Evolutionary conservation across 805 yeast species (phyloP), one percentile per base, ranked within the genome.

Genomic region (Peterozyma xylosa): DNA sequence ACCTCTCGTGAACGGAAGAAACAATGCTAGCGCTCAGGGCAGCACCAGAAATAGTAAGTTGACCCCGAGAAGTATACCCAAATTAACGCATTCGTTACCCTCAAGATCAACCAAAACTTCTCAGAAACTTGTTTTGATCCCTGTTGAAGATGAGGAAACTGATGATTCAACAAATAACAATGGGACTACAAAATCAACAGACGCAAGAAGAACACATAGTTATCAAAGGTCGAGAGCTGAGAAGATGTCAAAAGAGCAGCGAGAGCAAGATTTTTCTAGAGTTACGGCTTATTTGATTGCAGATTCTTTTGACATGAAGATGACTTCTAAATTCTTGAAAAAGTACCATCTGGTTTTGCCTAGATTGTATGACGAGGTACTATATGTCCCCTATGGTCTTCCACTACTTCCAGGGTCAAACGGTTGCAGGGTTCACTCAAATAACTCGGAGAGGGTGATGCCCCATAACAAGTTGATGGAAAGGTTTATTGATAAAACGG

Each of bases 201-300:
- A 38, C 42, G 36, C 48, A 38, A 10, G 42, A 41, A 17, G 52
- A 49, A 16, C 47, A 42, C 35, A 50, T 41, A 18, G 40, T 43
- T 48, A 50, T 40, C 48, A 49, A 10, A 49, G 68, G 39, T 59
- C 70, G 3, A 53, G 62, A 38, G 85, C 81, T 5, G 86, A 76
- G 54, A 60, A 71, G 43, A 70, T 74, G 76, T 71, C 76, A 33
- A 80, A 74, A 51, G 86, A 80, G 35, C 66, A 67, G 30, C 58
- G 86, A 38, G 77, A 79, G 7, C 77, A 73, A 29, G 84, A 80
- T 48, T 73, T 83, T 50, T 80, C 95, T 35, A 64, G 99, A 49
- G 89, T 90, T 45, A 90, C 98, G 0, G 97, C 98, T 1, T 91
- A 91, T 62, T 76, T 88, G 51, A 82, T 90, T 5, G 82, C 96